Base-by-base conservation (phyloP, 2,329 filamentous ascomycete genomes). In the Fusarium algeriense region DNA sequence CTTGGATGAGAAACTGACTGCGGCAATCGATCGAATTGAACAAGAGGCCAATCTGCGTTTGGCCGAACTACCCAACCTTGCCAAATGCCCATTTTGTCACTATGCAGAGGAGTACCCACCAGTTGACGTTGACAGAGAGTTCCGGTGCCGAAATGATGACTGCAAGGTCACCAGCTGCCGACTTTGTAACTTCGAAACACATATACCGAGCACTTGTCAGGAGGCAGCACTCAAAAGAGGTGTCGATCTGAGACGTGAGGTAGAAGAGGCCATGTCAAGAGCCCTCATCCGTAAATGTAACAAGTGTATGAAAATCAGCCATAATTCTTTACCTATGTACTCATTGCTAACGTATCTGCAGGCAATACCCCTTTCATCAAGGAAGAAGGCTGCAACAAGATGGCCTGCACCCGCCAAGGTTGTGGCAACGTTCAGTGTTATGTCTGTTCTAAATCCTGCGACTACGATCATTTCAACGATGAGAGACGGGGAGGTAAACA, bases 181-280 rank as follows among this genome's bases (percentile, higher is more conserved):
- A 8, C 83, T 91, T 4, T 97, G 94, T 80, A 86, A 88, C 35
- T 81, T 85, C 54, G 85, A 89, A 49, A 91, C 91, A 0, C 94
- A 97, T 75, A 85, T 93, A 14, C 93, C 93, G 0, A 85, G 88
- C 67, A 90, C 86, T 1, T 97, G 94, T 73, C 86, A 89, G 37
- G 91, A 96, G 76, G 86, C 85, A 40, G 86, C 86, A 43, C 83
- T 80, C 23, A 89, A 93, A 4, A 86, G 85, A 41, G 89, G 90
- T 2, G 77, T 90, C 11, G 86, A 86, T 7, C 84, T 88, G 20
- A 88, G 92, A 19, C 92, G 91, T 69, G 80, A 84, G 6, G 88
- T 97, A 34, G 94, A 97, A 79, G 93, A 97, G 78, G 93, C 93
- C 23, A 95, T 95, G 92, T 93, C 92, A 5, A 86, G 87, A 19